These are phyloP conservation scores for Fusarium annulatum DNA, from an alignment of 2,329 filamentous ascomycete species.

Conservation along the genomic window DNA sequence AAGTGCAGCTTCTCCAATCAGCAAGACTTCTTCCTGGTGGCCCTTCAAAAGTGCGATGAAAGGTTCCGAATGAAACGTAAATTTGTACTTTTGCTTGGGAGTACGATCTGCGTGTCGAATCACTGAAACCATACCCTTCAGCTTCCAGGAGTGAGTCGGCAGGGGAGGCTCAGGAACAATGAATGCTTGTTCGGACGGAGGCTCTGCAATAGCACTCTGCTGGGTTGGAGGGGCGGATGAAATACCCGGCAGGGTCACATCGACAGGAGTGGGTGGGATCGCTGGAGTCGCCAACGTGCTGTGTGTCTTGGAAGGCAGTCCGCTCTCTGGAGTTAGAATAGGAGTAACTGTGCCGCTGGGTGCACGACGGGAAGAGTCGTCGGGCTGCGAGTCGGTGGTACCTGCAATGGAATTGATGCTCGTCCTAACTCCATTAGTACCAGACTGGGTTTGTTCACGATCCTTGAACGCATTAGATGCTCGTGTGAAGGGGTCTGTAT, in stretches of 20 bases:
- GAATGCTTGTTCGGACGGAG: constrained; percentile 46
- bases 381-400: constrained; percentile 41
- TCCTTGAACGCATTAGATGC: constrained; percentile 52
- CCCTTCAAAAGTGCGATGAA: constrained; percentile 96
- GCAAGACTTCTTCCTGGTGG: constrained; percentile 93
- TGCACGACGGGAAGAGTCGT: constrained; percentile 38
- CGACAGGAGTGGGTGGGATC: constrained; percentile 49
- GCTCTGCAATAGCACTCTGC: constrained; percentile 49
- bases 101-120: constrained; percentile 97
- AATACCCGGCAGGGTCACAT: constrained; percentile 43
- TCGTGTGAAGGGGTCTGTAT: constrained; percentile 56
- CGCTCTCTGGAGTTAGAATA: constrained; percentile 46
- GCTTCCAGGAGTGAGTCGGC: constrained; percentile 94
- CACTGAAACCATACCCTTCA: constrained; percentile 97
- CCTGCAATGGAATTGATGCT: constrained; percentile 40
- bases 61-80: constrained; percentile 96
- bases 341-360: constrained; percentile 48
- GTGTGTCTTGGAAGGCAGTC: constrained; percentile 49
- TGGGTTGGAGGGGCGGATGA: constrained; percentile 47
- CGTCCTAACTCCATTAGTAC: constrained; percentile 43
- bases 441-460: constrained; percentile 47
- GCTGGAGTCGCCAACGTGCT: constrained; percentile 52
- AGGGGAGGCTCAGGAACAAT: constrained; percentile 70
- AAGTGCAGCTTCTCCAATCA: constrained; percentile 91
- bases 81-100: constrained; percentile 99